Evolutionary conservation across 345 rosid species (phyloP).

Genomic region (Syzygium grande): DNA sequence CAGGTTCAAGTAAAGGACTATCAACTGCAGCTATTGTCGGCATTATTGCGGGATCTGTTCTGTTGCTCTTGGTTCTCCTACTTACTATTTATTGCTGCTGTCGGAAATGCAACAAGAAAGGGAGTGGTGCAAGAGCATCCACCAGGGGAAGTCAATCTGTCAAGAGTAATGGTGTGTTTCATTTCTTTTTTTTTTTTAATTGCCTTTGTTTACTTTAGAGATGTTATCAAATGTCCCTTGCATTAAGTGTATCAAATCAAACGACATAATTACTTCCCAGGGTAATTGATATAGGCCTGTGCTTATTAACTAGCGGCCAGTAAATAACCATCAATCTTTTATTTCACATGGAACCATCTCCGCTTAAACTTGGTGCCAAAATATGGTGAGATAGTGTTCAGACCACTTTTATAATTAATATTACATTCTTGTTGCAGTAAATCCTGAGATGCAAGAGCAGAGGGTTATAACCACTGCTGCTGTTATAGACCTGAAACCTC

Average conservation of each 20-base stretch:
- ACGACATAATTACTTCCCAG: background rate
- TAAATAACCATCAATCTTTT: background rate
- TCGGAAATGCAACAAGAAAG: constrained; percentile 6
- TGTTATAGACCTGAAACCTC: constrained; percentile 62
- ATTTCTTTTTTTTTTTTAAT: background rate
- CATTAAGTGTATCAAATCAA: background rate
- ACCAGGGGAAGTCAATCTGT: constrained; percentile 1
- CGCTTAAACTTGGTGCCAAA: background rate
- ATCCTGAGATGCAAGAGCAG: constrained; percentile 50
- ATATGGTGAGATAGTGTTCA: background rate
- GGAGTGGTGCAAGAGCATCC: background rate
- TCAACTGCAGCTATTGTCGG: constrained; percentile 59
- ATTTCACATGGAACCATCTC: background rate
- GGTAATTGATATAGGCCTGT: background rate
- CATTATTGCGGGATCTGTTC: constrained; percentile 52
- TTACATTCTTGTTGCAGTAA: constrained; percentile 18
- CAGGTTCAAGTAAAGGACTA: constrained; percentile 42
- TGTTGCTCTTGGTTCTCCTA: constrained; percentile 37
- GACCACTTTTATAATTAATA: background rate
- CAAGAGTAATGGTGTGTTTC: constrained; percentile 7
- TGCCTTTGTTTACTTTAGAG: background rate
- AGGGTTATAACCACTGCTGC: constrained; percentile 59
- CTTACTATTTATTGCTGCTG: constrained; percentile 43
- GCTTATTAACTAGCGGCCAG: background rate
- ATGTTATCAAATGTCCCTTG: background rate